These are phyloP conservation scores for Aspergillus pseudoglaucus DNA, from an alignment of 2,329 filamentous ascomycete species.

Conservation along the genomic window DNA sequence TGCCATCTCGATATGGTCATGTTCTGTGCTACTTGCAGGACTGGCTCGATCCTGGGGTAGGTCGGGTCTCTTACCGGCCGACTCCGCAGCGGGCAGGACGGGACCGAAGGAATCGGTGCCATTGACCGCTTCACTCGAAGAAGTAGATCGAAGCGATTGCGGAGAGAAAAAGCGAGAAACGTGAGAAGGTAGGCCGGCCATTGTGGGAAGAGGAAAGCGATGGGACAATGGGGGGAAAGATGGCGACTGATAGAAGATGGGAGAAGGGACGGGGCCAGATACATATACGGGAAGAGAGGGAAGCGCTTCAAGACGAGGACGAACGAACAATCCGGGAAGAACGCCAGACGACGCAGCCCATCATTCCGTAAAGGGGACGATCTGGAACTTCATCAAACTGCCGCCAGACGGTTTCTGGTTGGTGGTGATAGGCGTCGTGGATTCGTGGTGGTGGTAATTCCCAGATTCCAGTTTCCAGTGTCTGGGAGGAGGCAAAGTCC, in stretches of 20 bases:
- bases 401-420: not conserved
- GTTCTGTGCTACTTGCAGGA: constrained; percentile 15
- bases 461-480: not conserved
- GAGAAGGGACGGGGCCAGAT: not conserved
- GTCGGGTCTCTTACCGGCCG: not conserved
- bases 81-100: not conserved
- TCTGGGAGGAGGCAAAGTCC: not conserved
- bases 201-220: constrained; percentile 20
- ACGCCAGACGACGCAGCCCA: not conserved
- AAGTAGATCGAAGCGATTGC: constrained; percentile 23
- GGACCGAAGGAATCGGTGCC: constrained; percentile 13
- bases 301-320: not conserved
- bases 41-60: constrained; percentile 12
- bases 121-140: constrained; percentile 9
- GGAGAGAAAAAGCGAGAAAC: constrained; percentile 45
- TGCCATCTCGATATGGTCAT: constrained; percentile 28
- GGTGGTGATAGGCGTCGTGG: not conserved
- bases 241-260: not conserved
- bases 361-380: not conserved
- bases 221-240: not conserved
- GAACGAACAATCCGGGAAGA: not conserved
- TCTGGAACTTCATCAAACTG: not conserved
- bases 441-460: not conserved
- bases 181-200: constrained; percentile 52
- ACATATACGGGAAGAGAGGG: not conserved